phyloP scores from a whole-genome alignment of 2,329 filamentous ascomycete genomes.

The Cordyceps militaris region DNA sequence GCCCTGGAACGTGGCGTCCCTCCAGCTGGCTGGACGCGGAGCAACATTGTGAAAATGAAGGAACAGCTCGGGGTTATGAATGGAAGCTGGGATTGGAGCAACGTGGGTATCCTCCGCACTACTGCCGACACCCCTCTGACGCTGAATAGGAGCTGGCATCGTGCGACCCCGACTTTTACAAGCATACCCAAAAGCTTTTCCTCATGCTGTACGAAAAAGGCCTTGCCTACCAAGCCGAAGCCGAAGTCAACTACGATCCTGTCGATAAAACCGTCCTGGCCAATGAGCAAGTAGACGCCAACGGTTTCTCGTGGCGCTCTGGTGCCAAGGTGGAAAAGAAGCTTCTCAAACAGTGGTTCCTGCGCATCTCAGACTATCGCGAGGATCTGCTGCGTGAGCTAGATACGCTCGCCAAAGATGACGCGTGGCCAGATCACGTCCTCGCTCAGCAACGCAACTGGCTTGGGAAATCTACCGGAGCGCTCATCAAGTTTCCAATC shows the following conservation, averaged over 20 bases:
- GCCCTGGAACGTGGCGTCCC: constrained; percentile 75
- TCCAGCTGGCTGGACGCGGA: constrained; percentile 70
- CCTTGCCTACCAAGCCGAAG: constrained; percentile 75
- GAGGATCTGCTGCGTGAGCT: constrained; percentile 66
- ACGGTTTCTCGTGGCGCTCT: constrained; percentile 80
- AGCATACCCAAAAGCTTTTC: constrained; percentile 83
- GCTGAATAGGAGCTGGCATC: constrained; percentile 66
- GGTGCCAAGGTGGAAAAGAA: constrained; percentile 77
- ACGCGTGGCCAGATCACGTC: constrained; percentile 76
- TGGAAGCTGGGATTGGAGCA: constrained; percentile 74
- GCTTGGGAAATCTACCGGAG: constrained; percentile 73
- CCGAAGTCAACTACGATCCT: constrained; percentile 84
- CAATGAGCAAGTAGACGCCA: constrained; percentile 87
- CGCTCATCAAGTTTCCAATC: constrained; percentile 63
- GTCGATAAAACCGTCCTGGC: constrained; percentile 84
- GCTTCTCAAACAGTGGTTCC: constrained; percentile 81
- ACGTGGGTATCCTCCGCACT: constrained; percentile 45
- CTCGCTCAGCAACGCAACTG: constrained; percentile 80
- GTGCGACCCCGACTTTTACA: constrained; percentile 79
- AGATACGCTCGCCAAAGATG: constrained; percentile 53
- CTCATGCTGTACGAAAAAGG: constrained; percentile 66
- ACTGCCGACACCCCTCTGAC: neutral
- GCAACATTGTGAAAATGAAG: constrained; percentile 82
- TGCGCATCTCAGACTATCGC: constrained; percentile 73
- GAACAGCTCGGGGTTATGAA: constrained; percentile 73